Percentiles rank a stretch among this genome's conserved stretches.
Evolutionary conservation across 371 early-diverging fungal species (phyloP).

Genomic region (Thermomucor indicae-seudaticae): DNA sequence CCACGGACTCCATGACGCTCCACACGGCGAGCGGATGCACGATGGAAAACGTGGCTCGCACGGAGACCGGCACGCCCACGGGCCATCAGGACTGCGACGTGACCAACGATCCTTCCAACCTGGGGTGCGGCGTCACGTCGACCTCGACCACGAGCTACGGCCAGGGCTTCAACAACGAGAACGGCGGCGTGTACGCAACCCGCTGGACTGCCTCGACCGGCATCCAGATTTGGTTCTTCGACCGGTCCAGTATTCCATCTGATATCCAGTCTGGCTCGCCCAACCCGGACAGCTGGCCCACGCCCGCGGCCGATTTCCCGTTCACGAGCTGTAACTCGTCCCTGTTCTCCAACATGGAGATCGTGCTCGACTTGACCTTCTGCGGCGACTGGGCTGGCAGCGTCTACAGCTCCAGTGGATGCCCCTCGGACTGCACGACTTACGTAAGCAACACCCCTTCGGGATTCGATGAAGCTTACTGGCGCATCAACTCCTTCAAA

Average conservation of each 20-base stretch:
- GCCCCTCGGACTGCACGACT: conserved; percentile 5
- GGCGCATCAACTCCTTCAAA: conserved; percentile 2
- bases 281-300: conserved; percentile 21
- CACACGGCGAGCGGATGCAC: conserved; percentile 14
- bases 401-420: not conserved
- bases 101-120: conserved; percentile 11
- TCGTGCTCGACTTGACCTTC: conserved; percentile 9
- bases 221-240: conserved; percentile 36
- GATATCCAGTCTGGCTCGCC: conserved; percentile 19
- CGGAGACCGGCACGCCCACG: conserved; percentile 1
- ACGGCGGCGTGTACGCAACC: conserved; percentile 34
- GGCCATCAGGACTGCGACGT: conserved; percentile 4
- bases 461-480: conserved; percentile 16
- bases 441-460: conserved; percentile 10
- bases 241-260: conserved; percentile 19
- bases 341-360: conserved; percentile 3
- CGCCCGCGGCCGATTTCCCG: conserved; percentile 19
- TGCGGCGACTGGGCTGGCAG: conserved; percentile 17
- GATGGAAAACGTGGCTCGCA: not conserved
- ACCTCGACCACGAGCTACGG: conserved; percentile 17
- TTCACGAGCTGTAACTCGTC: conserved; percentile 5
- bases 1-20: conserved; percentile 16
- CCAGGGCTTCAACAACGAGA: conserved; percentile 16
- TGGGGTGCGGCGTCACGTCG: conserved; percentile 17
- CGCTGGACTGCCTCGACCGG: conserved; percentile 15